phyloP scores from a whole-genome alignment of 1,284 basidiomycete species.

The Trichosporon faecale region DNA sequence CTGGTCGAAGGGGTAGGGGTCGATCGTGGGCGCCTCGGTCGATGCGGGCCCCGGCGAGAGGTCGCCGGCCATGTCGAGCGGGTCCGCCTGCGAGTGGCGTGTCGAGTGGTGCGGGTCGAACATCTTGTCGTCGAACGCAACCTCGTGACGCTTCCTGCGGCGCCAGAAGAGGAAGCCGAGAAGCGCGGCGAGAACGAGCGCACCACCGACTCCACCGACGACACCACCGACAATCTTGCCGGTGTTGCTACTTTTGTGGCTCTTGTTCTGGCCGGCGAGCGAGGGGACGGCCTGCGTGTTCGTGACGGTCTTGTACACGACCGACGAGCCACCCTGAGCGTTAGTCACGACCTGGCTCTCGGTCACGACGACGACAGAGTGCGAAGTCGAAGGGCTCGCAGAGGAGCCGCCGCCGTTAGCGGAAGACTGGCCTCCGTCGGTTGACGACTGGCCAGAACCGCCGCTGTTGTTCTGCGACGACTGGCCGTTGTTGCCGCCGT shows the following conservation, averaged over 20 bases:
- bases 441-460: background rate
- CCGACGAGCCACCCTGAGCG: background rate
- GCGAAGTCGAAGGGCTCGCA: background rate
- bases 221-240: slow-evolving; percentile 53
- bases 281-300: background rate
- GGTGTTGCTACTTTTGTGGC: slow-evolving; percentile 30
- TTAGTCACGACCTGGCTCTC: background rate
- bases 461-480: background rate
- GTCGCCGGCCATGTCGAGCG: slow-evolving; percentile 41
- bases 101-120: slow-evolving; percentile 44
- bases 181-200: slow-evolving; percentile 37
- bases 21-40: slow-evolving; percentile 28
- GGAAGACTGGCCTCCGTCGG: background rate
- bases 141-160: slow-evolving; percentile 31
- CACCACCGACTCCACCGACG: slow-evolving; percentile 49
- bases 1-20: slow-evolving; percentile 21
- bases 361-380: background rate
- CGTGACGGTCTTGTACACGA: background rate
- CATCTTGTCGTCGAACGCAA: slow-evolving; percentile 52
- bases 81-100: slow-evolving; percentile 45
- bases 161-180: slow-evolving; percentile 44
- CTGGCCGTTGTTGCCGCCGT: background rate
- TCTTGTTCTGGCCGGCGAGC: background rate
- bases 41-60: slow-evolving; percentile 34
- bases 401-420: background rate